Base-by-base conservation (phyloP, 495 filamentous ascomycete genomes). In the Daldinia decipiens region DNA sequence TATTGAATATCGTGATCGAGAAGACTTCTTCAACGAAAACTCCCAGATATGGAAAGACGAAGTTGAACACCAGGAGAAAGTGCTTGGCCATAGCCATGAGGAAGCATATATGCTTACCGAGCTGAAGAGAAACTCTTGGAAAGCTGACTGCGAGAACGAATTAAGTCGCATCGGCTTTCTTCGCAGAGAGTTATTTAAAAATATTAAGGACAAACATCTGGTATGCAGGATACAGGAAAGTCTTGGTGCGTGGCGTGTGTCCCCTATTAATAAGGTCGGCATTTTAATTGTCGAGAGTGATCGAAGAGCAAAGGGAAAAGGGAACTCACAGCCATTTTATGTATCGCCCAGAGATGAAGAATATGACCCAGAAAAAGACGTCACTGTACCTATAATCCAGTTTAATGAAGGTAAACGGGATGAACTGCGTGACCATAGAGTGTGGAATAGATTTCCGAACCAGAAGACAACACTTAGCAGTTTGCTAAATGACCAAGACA, bases 1-100 rank as follows among this genome's bases (percentile, higher is more conserved):
- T 38, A 76, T 80, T 29, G 59, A 75, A 12, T 73, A 79, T 19
- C 13, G 17, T 3, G 67, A 79, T 0, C 70, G 72, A 15, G 19
- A 62, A 4, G 8, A 45, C 0, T 80, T 79, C 29, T 71, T 76
- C n/a, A 7, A 31, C 5, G 29, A 13, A 2, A 4, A 38, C 0
- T 56, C 64, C 15, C 1, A 5, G 1, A 62, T 78, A n/a, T 77
- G 75, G 75, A 0, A 72, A 51, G 5, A 75, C 3, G 72, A 76
- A 26, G 21, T 66, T 1, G 1, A 56, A 1, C 58, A 71, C 6
- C 73, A 73, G 39, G 15, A 39, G 1, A n/a, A 12, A 12, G 17
- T 26, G 2, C 36, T 47, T 29, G 24, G 53, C 1, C n/a, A 43
- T 2, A 67, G 13, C 4, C n/a, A 8, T 5, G n/a, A 59, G 26